Conservation (phyloP, 148 eudicot genomes). For the Chenopodium formosanum region DNA sequence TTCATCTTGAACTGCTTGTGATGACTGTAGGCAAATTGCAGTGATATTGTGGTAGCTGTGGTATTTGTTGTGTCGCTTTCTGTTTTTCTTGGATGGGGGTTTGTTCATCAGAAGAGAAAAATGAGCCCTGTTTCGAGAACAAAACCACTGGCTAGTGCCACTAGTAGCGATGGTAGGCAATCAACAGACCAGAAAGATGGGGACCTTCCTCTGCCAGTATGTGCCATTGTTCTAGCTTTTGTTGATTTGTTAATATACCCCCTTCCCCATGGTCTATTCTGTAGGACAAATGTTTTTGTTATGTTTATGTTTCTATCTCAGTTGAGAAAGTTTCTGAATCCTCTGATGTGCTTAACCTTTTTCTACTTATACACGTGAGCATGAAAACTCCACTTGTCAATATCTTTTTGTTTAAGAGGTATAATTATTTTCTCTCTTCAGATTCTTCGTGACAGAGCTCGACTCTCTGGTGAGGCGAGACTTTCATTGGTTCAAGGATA, state of each 20-base stretch:
- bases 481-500: slow-evolving; percentile 90
- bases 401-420: slow-evolving; percentile 3
- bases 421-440: slow-evolving; percentile 23
- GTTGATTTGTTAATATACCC: neutral
- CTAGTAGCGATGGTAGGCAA: slow-evolving; percentile 38
- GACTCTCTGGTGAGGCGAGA: slow-evolving; percentile 59
- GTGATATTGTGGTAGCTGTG: slow-evolving; percentile 70
- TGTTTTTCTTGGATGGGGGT: slow-evolving; percentile 90
- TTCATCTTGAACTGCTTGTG: slow-evolving; percentile 18
- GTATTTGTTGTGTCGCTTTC: slow-evolving; percentile 66
- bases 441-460: slow-evolving; percentile 72
- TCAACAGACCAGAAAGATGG: slow-evolving; percentile 60
- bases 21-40: slow-evolving; percentile 81
- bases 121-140: slow-evolving; percentile 53
- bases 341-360: slow-evolving; percentile 5
- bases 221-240: slow-evolving; percentile 21
- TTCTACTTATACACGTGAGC: neutral
- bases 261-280: neutral
- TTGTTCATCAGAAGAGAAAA: slow-evolving; percentile 55
- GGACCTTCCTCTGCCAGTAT: slow-evolving; percentile 76
- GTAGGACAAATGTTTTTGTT: neutral
- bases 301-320: neutral
- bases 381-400: neutral
- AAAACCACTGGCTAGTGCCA: slow-evolving; percentile 58
- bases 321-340: neutral